Evolutionary conservation across 2,329 filamentous ascomycete genomes (phyloP).

Genomic region (Westerdykella aurantiaca): DNA sequence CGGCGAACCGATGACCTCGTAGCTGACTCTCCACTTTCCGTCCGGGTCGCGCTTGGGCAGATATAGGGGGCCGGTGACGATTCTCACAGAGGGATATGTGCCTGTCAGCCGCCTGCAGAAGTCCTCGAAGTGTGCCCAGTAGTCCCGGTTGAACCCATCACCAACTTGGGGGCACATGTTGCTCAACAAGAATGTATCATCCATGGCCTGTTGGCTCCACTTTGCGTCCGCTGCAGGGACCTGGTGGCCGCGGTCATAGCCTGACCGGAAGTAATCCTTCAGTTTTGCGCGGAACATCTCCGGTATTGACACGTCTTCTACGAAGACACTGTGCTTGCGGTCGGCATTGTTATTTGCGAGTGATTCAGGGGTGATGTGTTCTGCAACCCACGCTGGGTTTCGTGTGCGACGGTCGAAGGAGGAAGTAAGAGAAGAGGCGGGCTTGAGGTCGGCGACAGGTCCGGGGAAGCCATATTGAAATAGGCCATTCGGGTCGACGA

Average conservation of each 20-base stretch:
- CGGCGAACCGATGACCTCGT: constrained; percentile 91
- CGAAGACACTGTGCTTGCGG: constrained; percentile 74
- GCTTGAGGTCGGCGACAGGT: constrained; percentile 75
- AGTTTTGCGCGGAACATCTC: constrained; percentile 82
- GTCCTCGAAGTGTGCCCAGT: constrained; percentile 98
- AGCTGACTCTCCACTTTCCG: constrained; percentile 90
- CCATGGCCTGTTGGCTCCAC: constrained; percentile 91
- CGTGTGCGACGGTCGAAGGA: constrained; percentile 84
- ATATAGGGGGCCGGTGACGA: constrained; percentile 92
- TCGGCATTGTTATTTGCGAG: constrained; percentile 70
- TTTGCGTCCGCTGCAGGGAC: constrained; percentile 94
- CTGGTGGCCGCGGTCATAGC: constrained; percentile 94
- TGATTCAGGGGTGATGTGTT: constrained; percentile 91
- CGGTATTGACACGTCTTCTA: constrained; percentile 75
- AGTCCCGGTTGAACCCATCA: constrained; percentile 97
- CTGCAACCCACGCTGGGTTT: constrained; percentile 86
- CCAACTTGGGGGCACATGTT: constrained; percentile 99
- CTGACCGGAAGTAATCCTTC: constrained; percentile 89
- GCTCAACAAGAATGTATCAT: constrained; percentile 84
- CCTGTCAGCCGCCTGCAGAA: constrained; percentile 82
- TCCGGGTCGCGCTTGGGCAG: constrained; percentile 81
- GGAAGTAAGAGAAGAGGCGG: constrained; percentile 70
- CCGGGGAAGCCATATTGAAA: constrained; percentile 74
- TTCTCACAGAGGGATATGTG: constrained; percentile 77
- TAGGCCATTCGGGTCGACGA: constrained; percentile 47